Percentiles rank a stretch among this genome's conserved stretches.
Conservation (phyloP, 2,329 filamentous ascomycete species). For the Xylaria arbuscula region DNA sequence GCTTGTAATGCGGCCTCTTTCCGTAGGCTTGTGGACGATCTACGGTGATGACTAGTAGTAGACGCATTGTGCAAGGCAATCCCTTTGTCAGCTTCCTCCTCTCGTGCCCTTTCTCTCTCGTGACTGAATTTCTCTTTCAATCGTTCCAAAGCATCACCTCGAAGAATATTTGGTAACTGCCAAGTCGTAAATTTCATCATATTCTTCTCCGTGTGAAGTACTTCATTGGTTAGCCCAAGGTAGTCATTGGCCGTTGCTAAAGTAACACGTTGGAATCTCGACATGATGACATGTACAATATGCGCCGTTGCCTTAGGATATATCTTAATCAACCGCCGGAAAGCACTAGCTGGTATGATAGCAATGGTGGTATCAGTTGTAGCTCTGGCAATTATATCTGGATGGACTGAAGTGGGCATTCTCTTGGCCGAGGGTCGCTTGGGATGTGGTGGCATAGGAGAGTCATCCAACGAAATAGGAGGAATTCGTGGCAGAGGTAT, state of each 20-base stretch:
- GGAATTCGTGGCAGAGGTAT: constrained; percentile 71
- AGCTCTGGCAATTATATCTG: constrained; percentile 95
- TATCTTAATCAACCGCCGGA: constrained; percentile 88
- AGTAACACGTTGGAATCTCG: constrained; percentile 92
- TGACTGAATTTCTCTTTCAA: constrained; percentile 92
- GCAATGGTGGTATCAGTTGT: constrained; percentile 98
- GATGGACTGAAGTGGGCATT: constrained; percentile 82
- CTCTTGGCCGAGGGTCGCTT: constrained; percentile 59
- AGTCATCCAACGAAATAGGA: constrained; percentile 75
- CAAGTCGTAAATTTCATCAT: constrained; percentile 94
- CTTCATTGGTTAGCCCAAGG: constrained; percentile 89
- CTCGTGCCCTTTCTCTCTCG: constrained; percentile 83
- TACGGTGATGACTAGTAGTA: constrained; percentile 70
- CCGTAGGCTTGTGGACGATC: constrained; percentile 78
- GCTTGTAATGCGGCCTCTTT: constrained; percentile 84
- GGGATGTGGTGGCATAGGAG: constrained; percentile 44
- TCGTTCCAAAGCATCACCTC: constrained; percentile 82
- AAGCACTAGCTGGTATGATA: constrained; percentile 96
- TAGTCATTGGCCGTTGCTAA: constrained; percentile 95
- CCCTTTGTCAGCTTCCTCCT: constrained; percentile 87
- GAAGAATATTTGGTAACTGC: constrained; percentile 89
- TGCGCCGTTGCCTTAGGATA: constrained; percentile 97
- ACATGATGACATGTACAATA: constrained; percentile 97
- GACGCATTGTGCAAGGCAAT: constrained; percentile 92
- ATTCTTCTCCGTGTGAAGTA: constrained; percentile 89